A percentile compares a stretch with the other conserved stretches of the same genome.
Evolutionary conservation across 2,329 filamentous ascomycete species (phyloP).

Genomic region (Arthroderma uncinatum): DNA sequence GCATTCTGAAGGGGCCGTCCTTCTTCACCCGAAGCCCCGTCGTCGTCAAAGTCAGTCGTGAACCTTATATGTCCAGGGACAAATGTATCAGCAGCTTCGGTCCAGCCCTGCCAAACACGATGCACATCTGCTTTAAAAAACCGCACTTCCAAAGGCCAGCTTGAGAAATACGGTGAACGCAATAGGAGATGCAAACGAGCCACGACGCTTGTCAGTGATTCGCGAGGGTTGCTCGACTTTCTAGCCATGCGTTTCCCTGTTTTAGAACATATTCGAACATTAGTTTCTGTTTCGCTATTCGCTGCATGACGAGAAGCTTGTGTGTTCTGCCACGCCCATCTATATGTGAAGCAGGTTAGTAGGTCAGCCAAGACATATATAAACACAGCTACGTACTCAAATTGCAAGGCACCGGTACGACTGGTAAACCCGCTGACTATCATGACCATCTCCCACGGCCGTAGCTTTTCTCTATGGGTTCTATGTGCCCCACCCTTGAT

Average conservation of each 20-base stretch:
- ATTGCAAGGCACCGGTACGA: constrained; percentile 77
- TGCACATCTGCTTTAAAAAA: constrained; percentile 67
- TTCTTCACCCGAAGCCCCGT: constrained; percentile 19
- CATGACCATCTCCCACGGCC: constrained; percentile 85
- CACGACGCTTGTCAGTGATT: constrained; percentile 56
- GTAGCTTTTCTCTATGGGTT: constrained; percentile 55
- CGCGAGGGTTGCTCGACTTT: constrained; percentile 44
- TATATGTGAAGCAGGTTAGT: constrained; percentile 26
- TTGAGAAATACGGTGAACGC: constrained; percentile 63
- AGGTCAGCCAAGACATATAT: background rate
- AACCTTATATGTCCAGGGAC: constrained; percentile 44
- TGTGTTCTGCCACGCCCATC: constrained; percentile 87
- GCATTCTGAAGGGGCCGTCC: constrained; percentile 20
- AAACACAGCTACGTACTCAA: constrained; percentile 55
- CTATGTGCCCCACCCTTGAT: constrained; percentile 67
- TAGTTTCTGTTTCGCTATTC: constrained; percentile 25
- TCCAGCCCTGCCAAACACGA: constrained; percentile 54
- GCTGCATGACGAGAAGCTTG: constrained; percentile 71
- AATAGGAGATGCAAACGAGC: constrained; percentile 74
- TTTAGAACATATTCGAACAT: constrained; percentile 22
- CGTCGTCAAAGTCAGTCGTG: constrained; percentile 38
- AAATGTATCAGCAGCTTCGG: constrained; percentile 38
- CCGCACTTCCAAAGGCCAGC: constrained; percentile 71
- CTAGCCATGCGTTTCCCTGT: constrained; percentile 28
- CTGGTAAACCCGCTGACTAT: constrained; percentile 83